phyloP scores from a whole-genome alignment of 2,329 filamentous ascomycete genomes.

The Alternaria dauci region DNA sequence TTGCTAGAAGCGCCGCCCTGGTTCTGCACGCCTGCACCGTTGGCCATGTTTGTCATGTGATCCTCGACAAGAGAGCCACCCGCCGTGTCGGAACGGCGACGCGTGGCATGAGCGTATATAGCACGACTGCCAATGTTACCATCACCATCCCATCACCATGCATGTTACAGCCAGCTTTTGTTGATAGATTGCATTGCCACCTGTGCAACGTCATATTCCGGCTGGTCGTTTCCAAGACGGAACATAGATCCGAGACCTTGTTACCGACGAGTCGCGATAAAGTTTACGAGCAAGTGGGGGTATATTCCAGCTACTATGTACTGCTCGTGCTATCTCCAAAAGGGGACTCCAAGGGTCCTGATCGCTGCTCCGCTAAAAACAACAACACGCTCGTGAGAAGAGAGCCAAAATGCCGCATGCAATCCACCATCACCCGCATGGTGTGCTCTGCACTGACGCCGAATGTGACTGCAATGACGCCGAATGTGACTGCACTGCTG shows the following conservation, averaged over 20 bases:
- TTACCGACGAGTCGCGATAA: not conserved
- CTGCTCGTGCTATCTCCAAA: constrained; percentile 20
- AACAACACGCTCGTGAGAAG: constrained; percentile 15
- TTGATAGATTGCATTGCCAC: not conserved
- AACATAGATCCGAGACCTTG: not conserved
- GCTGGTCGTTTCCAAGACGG: not conserved
- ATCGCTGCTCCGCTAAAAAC: constrained; percentile 25
- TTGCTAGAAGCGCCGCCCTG: not conserved
- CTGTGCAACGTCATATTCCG: constrained; percentile 1
- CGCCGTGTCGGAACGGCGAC: constrained; percentile 24
- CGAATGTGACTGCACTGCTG: not conserved
- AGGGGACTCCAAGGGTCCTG: constrained; percentile 5
- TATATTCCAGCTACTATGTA: constrained; percentile 37
- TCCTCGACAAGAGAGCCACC: constrained; percentile 2
- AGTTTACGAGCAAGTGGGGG: constrained; percentile 16
- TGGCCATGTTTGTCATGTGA: constrained; percentile 2
- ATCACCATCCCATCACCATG: not conserved
- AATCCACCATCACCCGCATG: constrained; percentile 5
- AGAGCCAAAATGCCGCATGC: constrained; percentile 10
- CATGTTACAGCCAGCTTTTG: not conserved
- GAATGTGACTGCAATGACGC: constrained; percentile 1
- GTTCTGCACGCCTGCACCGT: not conserved
- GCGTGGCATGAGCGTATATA: constrained; percentile 29
- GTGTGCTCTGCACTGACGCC: constrained; percentile 6
- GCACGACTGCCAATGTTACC: constrained; percentile 1